A percentile compares a stretch with the other conserved stretches of the same genome.
These are phyloP conservation scores for Ganoderma lingzhi DNA, from an alignment of 1,284 basidiomycete genomes.

Conservation along the genomic window DNA sequence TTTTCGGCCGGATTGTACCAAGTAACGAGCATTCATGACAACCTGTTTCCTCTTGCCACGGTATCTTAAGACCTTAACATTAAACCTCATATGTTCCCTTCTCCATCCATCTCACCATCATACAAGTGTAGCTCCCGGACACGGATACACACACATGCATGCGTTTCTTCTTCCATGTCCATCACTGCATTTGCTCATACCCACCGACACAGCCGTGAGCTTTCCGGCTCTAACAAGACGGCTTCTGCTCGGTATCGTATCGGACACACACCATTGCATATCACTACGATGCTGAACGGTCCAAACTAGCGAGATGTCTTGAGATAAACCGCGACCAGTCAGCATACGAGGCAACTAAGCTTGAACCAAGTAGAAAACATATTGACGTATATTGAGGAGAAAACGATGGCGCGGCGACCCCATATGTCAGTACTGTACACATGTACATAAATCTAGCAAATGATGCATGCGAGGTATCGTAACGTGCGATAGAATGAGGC, in stretches of 20 bases:
- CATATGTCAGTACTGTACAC: constrained; percentile 11
- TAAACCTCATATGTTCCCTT: neutral
- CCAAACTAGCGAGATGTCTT: neutral
- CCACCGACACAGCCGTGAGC: constrained; percentile 1
- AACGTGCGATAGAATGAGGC: neutral
- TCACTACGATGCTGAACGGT: neutral
- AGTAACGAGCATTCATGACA: constrained; percentile 3
- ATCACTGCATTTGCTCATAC: neutral
- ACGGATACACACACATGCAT: constrained; percentile 4
- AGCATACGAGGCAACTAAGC: neutral
- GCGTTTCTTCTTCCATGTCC: neutral
- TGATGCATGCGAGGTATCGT: constrained; percentile 5
- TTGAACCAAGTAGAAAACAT: neutral
- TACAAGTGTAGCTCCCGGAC: neutral
- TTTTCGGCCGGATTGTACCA: constrained; percentile 4
- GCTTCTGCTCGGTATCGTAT: neutral
- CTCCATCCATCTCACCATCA: constrained; percentile 2
- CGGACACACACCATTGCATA: neutral
- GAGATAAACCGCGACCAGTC: neutral
- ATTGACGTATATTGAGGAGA: neutral
- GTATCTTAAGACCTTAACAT: constrained; percentile 8
- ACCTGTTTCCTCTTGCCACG: neutral
- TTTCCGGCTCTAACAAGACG: constrained; percentile 1
- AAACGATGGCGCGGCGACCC: neutral
- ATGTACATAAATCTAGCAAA: constrained; percentile 17